phyloP scores from a whole-genome alignment of 768 basidiomycete genomes.

The Tulasnella sp. region DNA sequence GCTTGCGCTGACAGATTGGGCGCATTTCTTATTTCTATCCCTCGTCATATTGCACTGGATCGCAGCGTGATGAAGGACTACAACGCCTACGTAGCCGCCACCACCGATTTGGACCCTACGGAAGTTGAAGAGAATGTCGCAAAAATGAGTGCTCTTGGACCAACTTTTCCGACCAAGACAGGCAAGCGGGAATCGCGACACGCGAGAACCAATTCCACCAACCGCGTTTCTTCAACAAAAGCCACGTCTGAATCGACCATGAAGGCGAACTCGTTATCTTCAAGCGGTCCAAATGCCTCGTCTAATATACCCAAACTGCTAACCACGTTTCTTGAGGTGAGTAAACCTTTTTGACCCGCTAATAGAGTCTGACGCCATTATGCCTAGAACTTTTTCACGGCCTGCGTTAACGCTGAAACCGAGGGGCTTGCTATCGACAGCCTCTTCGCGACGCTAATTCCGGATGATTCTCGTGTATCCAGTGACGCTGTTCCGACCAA shows the following conservation, averaged over 20 bases:
- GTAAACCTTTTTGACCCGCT: not conserved
- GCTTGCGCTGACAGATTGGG: not conserved
- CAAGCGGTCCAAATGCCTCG: not conserved
- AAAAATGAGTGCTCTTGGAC: not conserved
- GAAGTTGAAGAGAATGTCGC: not conserved
- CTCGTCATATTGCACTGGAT: not conserved
- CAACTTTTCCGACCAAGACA: not conserved
- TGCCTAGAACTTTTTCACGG: not conserved
- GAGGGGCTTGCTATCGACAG: not conserved
- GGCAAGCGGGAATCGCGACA: not conserved
- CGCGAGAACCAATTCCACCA: not conserved
- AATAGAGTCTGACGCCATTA: not conserved
- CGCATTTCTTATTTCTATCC: not conserved
- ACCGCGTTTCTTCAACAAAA: not conserved
- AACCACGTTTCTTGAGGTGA: not conserved
- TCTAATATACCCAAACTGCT: not conserved
- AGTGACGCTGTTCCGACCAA: not conserved
- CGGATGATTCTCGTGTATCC: not conserved
- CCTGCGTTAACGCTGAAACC: not conserved
- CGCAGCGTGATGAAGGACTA: not conserved
- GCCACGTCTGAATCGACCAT: no score
- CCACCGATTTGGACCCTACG: not conserved
- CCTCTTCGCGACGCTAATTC: not conserved
- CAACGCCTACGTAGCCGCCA: not conserved
- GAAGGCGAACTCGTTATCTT: no score